These are phyloP conservation scores for Clitopilus hobsonii DNA, from an alignment of 768 basidiomycete genomes.

Conservation along the genomic window DNA sequence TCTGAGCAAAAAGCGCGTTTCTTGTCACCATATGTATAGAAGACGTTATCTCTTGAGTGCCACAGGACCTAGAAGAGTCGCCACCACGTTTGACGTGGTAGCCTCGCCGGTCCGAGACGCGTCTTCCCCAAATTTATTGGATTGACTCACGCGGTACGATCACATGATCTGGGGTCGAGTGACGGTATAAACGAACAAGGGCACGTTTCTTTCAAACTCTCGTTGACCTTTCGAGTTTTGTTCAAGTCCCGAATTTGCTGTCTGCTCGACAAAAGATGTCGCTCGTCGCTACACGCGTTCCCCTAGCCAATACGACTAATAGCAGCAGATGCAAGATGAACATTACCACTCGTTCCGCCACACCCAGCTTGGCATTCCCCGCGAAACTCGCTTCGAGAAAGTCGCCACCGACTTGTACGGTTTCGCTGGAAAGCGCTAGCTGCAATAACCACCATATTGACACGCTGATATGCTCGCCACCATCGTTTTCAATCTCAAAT, in stretches of 20 bases:
- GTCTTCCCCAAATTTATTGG: background rate
- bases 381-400: constrained; percentile 15
- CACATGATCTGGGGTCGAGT: constrained; percentile 10
- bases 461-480: constrained; percentile 4
- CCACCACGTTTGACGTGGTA: background rate
- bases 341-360: constrained; percentile 11
- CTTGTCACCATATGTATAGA: background rate
- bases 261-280: constrained; percentile 14
- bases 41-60: background rate
- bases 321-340: constrained; percentile 10
- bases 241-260: constrained; percentile 12
- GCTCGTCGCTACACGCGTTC: constrained; percentile 14
- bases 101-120: background rate
- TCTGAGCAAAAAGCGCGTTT: background rate
- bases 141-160: constrained; percentile 11
- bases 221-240: constrained; percentile 10
- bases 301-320: constrained; percentile 18
- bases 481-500: constrained; percentile 6
- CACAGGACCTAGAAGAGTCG: background rate
- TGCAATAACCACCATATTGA: constrained; percentile 7
- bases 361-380: constrained; percentile 6
- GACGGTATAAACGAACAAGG: constrained; percentile 10
- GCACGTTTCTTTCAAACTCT: constrained; percentile 11
- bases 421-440: constrained; percentile 15
- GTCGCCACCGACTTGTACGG: constrained; percentile 16